Percentiles rank a stretch among this genome's conserved stretches.
phyloP scores from a whole-genome alignment of 2,329 filamentous ascomycete species.

The Fusarium aywerte region DNA sequence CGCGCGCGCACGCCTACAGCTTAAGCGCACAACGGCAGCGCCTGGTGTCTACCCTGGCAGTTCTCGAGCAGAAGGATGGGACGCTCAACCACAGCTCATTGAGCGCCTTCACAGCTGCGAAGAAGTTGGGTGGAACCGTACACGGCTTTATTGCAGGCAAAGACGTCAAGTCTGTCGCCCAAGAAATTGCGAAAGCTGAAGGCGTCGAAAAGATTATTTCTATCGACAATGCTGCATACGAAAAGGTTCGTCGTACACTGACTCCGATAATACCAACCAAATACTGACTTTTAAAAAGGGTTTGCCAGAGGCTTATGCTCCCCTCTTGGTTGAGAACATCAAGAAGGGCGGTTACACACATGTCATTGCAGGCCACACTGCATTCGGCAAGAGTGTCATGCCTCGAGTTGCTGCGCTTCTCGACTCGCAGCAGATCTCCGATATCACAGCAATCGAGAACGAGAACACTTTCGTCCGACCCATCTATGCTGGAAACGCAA shows the following conservation, averaged over 20 bases:
- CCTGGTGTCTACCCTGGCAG: constrained; percentile 85
- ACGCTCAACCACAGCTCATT: constrained; percentile 85
- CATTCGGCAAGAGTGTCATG: constrained; percentile 95
- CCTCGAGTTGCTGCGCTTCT: constrained; percentile 91
- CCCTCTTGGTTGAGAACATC: constrained; percentile 93
- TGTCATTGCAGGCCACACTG: constrained; percentile 88
- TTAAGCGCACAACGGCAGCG: constrained; percentile 52
- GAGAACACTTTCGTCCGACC: constrained; percentile 96
- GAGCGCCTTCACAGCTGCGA: constrained; percentile 85
- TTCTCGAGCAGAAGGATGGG: constrained; percentile 93
- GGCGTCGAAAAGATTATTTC: constrained; percentile 92
- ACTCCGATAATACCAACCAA: not conserved
- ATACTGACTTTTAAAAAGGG: constrained; percentile 63
- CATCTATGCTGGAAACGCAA: constrained; percentile 97
- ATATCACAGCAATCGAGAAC: constrained; percentile 85
- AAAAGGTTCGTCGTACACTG: constrained; percentile 71
- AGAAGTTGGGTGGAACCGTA: constrained; percentile 85
- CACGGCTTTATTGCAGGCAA: constrained; percentile 89
- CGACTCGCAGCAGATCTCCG: constrained; percentile 92
- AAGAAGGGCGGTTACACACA: constrained; percentile 96
- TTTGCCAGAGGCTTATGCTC: constrained; percentile 93
- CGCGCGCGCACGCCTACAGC: constrained; percentile 41
- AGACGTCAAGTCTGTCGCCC: constrained; percentile 78
- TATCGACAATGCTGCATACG: constrained; percentile 89
- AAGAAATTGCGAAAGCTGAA: constrained; percentile 87